These are phyloP conservation scores for Fusarium udum DNA, from an alignment of 2,329 filamentous ascomycete genomes.

Conservation along the genomic window DNA sequence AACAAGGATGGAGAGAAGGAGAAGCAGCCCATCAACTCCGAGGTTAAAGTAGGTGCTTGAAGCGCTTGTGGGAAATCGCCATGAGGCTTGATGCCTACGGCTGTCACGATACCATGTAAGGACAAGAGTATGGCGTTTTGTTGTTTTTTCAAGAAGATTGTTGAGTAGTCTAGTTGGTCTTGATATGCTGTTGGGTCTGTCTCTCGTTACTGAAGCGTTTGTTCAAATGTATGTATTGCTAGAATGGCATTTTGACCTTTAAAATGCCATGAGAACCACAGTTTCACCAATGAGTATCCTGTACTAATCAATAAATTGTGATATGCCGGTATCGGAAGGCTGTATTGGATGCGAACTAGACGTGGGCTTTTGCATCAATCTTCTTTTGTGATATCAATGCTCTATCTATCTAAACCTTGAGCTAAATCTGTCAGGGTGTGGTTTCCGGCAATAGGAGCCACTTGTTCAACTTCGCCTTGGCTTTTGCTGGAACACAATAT, in stretches of 20 bases:
- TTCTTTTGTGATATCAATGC: constrained; percentile 14
- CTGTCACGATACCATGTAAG: constrained; percentile 26
- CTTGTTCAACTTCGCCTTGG: neutral
- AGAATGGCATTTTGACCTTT: neutral
- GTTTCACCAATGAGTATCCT: neutral
- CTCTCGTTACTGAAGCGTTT: constrained; percentile 24
- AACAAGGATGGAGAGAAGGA: constrained; percentile 30
- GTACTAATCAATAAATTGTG: neutral
- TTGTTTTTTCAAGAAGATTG: neutral
- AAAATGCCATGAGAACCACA: neutral
- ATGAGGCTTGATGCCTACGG: neutral
- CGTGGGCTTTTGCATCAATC: neutral
- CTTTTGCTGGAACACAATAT: neutral
- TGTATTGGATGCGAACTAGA: neutral
- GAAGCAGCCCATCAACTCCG: constrained; percentile 30
- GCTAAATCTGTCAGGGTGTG: neutral
- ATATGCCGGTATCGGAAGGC: too few relatives aligned
- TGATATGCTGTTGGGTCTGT: neutral
- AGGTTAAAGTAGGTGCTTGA: constrained; percentile 41
- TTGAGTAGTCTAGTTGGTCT: neutral
- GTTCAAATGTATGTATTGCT: neutral
- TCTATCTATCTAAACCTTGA: constrained; percentile 9
- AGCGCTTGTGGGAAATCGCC: neutral
- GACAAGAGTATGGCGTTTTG: constrained; percentile 22
- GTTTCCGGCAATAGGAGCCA: neutral